Percentiles rank a stretch among this genome's conserved stretches.
Evolutionary conservation across 331 rosid species (phyloP).

Genomic region (Malus hybrid): DNA sequence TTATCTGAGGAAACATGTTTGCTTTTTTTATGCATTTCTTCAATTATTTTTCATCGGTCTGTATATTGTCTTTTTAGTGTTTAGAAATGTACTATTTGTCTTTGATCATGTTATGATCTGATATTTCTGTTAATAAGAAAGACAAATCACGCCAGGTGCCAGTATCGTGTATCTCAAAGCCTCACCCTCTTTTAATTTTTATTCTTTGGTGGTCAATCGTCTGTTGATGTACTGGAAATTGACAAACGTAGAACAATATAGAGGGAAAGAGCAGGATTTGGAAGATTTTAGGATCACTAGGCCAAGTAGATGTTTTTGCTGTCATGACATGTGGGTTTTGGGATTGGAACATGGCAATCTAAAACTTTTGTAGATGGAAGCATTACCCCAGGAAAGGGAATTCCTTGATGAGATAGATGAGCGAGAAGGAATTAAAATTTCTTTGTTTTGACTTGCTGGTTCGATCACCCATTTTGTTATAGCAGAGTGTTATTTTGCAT

Average conservation of each 20-base stretch:
- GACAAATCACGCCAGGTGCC: neutral
- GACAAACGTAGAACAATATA: neutral
- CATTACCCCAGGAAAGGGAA: neutral
- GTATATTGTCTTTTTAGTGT: neutral
- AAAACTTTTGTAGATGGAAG: neutral
- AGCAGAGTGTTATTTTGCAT: neutral
- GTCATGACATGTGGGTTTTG: neutral
- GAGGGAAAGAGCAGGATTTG: neutral
- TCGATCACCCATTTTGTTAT: neutral
- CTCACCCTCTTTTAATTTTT: neutral
- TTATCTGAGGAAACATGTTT: neutral
- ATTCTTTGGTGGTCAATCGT: neutral
- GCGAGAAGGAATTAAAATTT: neutral
- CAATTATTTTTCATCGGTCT: neutral
- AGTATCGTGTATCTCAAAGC: neutral
- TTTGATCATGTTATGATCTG: neutral
- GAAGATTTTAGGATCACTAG: neutral
- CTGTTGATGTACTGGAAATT: neutral
- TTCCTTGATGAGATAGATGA: neutral
- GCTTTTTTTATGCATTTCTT: neutral
- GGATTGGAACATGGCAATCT: neutral
- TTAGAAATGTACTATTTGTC: neutral
- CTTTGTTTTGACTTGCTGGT: neutral
- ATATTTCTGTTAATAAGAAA: neutral
- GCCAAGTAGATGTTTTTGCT: neutral